Evolutionary conservation across 192 early-diverging fungal species (phyloP).

Genomic region (Coemansia sp.): DNA sequence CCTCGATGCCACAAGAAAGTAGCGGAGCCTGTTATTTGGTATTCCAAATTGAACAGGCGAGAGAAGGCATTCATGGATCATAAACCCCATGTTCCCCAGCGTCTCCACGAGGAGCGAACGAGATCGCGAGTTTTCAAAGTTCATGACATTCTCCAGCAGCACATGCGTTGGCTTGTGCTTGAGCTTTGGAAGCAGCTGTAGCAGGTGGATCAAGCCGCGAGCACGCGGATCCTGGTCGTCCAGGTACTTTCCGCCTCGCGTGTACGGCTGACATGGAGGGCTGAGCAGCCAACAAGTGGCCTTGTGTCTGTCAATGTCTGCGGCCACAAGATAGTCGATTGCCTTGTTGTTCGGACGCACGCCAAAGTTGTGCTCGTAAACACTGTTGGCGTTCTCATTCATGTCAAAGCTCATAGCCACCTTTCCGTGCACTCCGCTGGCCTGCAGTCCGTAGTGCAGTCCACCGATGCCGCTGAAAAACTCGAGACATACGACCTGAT

Average conservation of each 20-base stretch:
- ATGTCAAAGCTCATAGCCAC: conserved; percentile 49
- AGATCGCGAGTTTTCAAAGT: conserved; percentile 51
- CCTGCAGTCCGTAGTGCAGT: conserved; percentile 44
- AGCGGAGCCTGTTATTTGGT: conserved; percentile 43
- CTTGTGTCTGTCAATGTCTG: conserved; percentile 56
- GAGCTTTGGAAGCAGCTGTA: conserved; percentile 32
- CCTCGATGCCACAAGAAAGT: conserved; percentile 31
- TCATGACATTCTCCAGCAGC: conserved; percentile 52
- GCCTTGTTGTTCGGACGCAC: conserved; percentile 50
- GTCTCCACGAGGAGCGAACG: conserved; percentile 24
- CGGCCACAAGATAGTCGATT: conserved; percentile 31
- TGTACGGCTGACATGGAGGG: conserved; percentile 90
- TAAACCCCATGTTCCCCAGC: conserved; percentile 32
- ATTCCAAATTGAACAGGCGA: conserved; percentile 47
- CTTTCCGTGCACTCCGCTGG: conserved; percentile 19
- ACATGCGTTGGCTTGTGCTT: conserved; percentile 17
- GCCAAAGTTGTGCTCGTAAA: conserved; percentile 46
- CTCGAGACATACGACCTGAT: conserved; percentile 36
- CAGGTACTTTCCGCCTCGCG: conserved; percentile 72
- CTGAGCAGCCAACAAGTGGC: conserved; percentile 87
- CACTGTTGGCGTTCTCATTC: conserved; percentile 51
- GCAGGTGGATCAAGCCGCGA: conserved; percentile 39
- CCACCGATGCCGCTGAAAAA: conserved; percentile 56
- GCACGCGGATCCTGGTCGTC: conserved; percentile 59
- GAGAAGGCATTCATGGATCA: conserved; percentile 36